Evolutionary conservation across 495 filamentous ascomycete species (phyloP), one percentile per base, ranked within the genome.

Genomic region (Penicillium longicatenatum): DNA sequence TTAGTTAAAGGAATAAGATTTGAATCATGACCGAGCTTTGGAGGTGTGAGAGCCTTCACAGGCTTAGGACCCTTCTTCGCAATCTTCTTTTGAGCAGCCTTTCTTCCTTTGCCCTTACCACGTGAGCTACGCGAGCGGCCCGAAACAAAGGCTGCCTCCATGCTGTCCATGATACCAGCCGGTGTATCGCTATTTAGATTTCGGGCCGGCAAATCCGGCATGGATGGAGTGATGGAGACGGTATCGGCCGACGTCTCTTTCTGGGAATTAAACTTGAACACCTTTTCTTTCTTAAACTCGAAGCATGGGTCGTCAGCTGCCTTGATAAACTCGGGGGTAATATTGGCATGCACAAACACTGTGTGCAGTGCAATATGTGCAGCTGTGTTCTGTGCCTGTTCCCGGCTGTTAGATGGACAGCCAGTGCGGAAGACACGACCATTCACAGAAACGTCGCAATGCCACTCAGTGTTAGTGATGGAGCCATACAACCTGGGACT

Each of bases 361-460:
- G 50, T 46, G 21, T 72, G 57, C 24, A 77, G 14, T 11, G 71
- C 65, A 29, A 57, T 41, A 30, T 75, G 70, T 0, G 71, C 68
- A 11, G 66, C 63, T 16, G 65, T 65, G 29, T 71, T 70, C 26
- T 60, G 62, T 0, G 74, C 72, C 21, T 60, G 49, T 0, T 6
- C 24, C 33, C 30, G 11, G 10, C 35, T 64, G 31, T 16, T 42
- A 59, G 35, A 64, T 6, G 16, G 33, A 11, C 9, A 58, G 37
- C 31, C 61, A 55, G 63, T 68, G 60, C 37, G 56, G 52, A 48
- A 62, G 1, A 37, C 10, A 8, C 54, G 37, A 12, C 43, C 57
- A 0, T 45, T 47, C 4, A 76, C 42, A 16, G 60, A 41, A 0
- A 74, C 45, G 24, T 70, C 65, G 41, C 73, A 66, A 22, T 66